Percentiles rank a stretch among this genome's conserved stretches.
These are phyloP conservation scores for Mortierella sp. DNA, from an alignment of 371 early-diverging fungal species.

Conservation along the genomic window DNA sequence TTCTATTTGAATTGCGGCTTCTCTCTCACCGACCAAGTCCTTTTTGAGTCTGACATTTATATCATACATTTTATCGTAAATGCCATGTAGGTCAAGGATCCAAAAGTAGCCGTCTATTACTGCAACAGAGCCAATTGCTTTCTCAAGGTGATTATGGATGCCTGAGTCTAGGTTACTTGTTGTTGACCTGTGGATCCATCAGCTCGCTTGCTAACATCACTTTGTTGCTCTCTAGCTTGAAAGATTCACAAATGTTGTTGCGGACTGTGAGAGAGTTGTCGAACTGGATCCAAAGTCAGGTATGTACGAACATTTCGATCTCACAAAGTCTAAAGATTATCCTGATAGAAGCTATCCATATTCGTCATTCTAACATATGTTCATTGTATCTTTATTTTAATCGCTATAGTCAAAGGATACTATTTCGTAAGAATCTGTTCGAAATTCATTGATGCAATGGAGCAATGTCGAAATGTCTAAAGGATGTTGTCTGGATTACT, in stretches of 20 bases:
- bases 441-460: neutral
- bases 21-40: neutral
- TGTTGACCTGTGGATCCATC: neutral
- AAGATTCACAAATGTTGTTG: slow-evolving; percentile 67
- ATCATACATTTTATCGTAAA: neutral
- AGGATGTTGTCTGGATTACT: neutral
- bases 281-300: slow-evolving; percentile 75
- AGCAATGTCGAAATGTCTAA: neutral
- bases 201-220: neutral
- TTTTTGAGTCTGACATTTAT: neutral
- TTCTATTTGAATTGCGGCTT: neutral
- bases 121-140: slow-evolving; percentile 86
- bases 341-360: no score
- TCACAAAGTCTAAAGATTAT: no score
- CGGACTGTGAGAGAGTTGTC: slow-evolving; percentile 79
- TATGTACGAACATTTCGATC: slow-evolving; percentile 27
- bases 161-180: neutral
- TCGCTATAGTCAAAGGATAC: slow-evolving; percentile 74
- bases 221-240: slow-evolving; percentile 57
- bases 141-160: slow-evolving; percentile 63
- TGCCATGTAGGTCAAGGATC: slow-evolving; percentile 71
- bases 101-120: slow-evolving; percentile 74
- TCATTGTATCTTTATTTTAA: neutral
- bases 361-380: neutral
- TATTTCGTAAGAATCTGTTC: slow-evolving; percentile 65